Evolutionary conservation across 176 grass and related monocot genomes (phyloP), one percentile per base, ranked within the genome.

Genomic region (Juncus inflexus): DNA sequence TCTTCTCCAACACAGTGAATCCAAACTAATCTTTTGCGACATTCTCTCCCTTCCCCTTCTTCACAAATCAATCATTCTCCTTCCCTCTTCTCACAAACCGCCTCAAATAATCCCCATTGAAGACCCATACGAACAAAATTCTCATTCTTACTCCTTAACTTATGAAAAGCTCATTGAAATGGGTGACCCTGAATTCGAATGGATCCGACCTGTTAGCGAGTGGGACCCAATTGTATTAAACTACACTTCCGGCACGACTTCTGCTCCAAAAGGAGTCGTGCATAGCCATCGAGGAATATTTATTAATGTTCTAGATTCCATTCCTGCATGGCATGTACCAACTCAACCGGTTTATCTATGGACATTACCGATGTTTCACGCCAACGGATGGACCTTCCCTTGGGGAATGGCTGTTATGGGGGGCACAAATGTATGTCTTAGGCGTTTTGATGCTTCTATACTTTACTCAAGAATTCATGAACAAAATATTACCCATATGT

Each of bases 341-440:
- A 49, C 3, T 67, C 72, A 50, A 36, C 91, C 91, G 37, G 81
- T 72, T 49, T 96, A 83, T 62, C 70, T 96, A 40, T 96, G 91
- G 91, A 96, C 87, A 40, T 77, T 96, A 43, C 87, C 84, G 42
- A 86, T 96, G 87, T 96, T 91, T 69, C 91, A 96, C 79, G 84
- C 70, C 74, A 96, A 96, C 13, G 91, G 91, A 0, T 96, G 91
- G 91, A 86, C 79, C 70, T 96, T 81, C 58, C 79, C 91, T 0
- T 96, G 91, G 91, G 19, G 19, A 28, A 28, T 28, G 19, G 19
- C 19, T 28, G 19, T 28, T 28, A 28, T 28, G 19, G 19, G 87
- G 91, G 91, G 87, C 53, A 88, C 87, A 61, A 96, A 88, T 38
- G 55, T 91, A 9, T 96, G 87, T 78, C 78, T 91, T 66, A 79